Evolutionary conservation across 1,139 yeast genomes (phyloP).

Genomic region (Kodamaea fungicola): DNA sequence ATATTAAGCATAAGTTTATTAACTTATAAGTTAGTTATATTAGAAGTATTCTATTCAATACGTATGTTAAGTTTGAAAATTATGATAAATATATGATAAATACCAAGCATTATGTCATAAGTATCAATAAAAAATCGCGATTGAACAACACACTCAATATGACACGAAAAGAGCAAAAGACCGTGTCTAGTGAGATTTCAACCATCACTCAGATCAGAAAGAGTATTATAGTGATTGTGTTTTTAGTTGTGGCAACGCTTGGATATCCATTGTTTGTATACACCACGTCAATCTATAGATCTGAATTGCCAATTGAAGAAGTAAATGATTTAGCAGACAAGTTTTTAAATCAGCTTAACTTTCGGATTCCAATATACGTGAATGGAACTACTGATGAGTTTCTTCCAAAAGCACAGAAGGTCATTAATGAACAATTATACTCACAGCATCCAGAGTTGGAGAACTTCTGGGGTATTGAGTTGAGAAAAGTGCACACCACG

Average conservation of each 20-base stretch:
- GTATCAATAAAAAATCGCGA: too few relatives aligned
- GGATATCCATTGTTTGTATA: slow-evolving; percentile 74
- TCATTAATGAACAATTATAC: slow-evolving; percentile 24
- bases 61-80: too few relatives aligned
- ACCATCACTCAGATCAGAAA: slow-evolving; percentile 10
- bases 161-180: background rate
- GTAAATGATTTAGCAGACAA: slow-evolving; percentile 41
- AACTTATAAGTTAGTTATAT: too few relatives aligned
- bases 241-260: slow-evolving; percentile 31
- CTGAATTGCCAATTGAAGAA: slow-evolving; percentile 60
- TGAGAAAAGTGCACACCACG: slow-evolving; percentile 11
- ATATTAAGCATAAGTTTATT: too few relatives aligned
- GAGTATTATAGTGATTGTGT: slow-evolving; percentile 28
- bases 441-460: slow-evolving; percentile 19
- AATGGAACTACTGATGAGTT: slow-evolving; percentile 31
- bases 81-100: too few relatives aligned
- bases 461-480: slow-evolving; percentile 28
- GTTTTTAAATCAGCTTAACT: slow-evolving; percentile 32
- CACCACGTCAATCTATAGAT: slow-evolving; percentile 73
- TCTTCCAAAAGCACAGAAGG: slow-evolving; percentile 27
- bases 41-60: too few relatives aligned
- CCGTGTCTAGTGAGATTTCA: slow-evolving; percentile 5
- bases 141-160: background rate
- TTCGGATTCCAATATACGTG: slow-evolving; percentile 58
- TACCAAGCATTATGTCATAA: too few relatives aligned